Conservation (phyloP, 2,329 filamentous ascomycete species). For the Plectosphaerella cucumerina region DNA sequence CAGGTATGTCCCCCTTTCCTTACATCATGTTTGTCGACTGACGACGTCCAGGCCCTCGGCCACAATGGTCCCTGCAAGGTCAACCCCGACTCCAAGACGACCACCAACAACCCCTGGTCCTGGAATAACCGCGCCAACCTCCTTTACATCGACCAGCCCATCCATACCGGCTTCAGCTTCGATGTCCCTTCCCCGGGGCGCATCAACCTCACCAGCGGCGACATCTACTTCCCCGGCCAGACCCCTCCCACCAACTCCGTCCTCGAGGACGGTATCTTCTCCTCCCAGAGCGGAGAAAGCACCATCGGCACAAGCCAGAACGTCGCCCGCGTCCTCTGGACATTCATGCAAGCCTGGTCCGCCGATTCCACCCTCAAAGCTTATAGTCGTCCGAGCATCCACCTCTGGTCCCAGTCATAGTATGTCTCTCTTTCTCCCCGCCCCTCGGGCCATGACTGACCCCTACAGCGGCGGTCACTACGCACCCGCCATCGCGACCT, state of each 20-base stretch:
- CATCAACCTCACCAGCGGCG: constrained; percentile 52
- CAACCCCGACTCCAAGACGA: constrained; percentile 36
- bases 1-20: constrained; percentile 25
- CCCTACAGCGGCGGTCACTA: constrained; percentile 13
- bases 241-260: constrained; percentile 6
- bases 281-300: constrained; percentile 19
- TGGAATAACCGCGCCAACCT: constrained; percentile 52
- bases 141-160: constrained; percentile 46
- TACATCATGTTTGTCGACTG: background rate
- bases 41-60: constrained; percentile 24
- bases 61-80: constrained; percentile 40
- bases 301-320: constrained; percentile 1
- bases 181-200: background rate
- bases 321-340: constrained; percentile 1
- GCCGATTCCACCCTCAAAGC: constrained; percentile 34
- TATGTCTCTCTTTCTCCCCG: constrained; percentile 2
- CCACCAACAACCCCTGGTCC: constrained; percentile 47
- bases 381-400: constrained; percentile 39
- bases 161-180: constrained; percentile 58
- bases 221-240: constrained; percentile 32
- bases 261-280: constrained; percentile 22
- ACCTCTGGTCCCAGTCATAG: constrained; percentile 31
- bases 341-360: constrained; percentile 4
- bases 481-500: constrained; percentile 10
- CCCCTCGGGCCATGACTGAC: background rate